Evolutionary conservation across 176 grass and related monocot species (phyloP).

Genomic region (Zoysia pacifica): DNA sequence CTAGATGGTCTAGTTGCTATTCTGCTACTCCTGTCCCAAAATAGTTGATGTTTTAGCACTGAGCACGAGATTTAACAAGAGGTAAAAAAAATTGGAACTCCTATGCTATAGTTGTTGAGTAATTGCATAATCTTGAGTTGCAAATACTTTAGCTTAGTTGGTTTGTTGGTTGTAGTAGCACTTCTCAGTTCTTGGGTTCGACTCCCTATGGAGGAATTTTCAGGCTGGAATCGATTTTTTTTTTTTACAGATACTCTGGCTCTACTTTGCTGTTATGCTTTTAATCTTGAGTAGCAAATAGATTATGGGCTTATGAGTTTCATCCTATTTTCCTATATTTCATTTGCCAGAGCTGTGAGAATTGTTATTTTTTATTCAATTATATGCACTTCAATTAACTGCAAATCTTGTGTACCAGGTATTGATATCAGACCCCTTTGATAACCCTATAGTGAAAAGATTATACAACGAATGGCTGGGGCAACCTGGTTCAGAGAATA

Average conservation of each 20-base stretch:
- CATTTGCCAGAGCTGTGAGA: not conserved
- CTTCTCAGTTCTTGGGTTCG: no score
- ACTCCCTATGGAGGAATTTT: no score
- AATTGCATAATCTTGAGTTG: slow-evolving; percentile 13
- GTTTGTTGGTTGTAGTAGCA: no score
- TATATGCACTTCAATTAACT: not conserved
- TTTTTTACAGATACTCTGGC: not conserved
- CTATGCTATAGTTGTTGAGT: not conserved
- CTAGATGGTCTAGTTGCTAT: no score
- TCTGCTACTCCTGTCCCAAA: no score
- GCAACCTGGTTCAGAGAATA: slow-evolving; percentile 82
- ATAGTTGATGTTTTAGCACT: no score
- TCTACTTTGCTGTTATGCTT: not conserved
- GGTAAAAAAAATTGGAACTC: no score
- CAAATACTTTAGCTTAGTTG: no score
- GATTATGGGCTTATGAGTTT: not conserved
- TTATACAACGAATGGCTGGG: slow-evolving; percentile 89
- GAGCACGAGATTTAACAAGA: no score
- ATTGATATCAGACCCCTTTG: slow-evolving; percentile 54
- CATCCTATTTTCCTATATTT: not conserved
- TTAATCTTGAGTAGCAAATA: not conserved
- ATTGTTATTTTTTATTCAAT: slow-evolving; percentile 10
- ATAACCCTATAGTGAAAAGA: slow-evolving; percentile 66
- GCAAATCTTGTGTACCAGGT: slow-evolving; percentile 52
- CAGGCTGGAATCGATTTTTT: no score